Percentiles rank a stretch among this genome's conserved stretches.
Conservation (phyloP, 306 rosid species). For the Malus sieversii region DNA sequence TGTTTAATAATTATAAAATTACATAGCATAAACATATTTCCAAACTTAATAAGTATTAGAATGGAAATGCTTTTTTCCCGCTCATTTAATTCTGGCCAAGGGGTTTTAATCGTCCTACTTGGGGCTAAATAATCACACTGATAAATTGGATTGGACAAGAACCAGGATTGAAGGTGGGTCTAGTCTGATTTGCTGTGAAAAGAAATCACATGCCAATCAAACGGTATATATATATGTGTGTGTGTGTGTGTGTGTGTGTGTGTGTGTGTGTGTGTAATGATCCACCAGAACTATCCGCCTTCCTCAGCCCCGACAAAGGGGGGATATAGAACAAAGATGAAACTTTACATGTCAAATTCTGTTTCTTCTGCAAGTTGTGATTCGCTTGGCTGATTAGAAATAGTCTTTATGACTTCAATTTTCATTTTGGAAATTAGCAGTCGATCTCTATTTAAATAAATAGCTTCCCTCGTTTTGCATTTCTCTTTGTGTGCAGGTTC, state of each 20-base stretch:
- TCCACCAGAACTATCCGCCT: not conserved
- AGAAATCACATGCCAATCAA: not conserved
- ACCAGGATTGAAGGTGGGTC: not conserved
- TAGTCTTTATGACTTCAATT: not conserved
- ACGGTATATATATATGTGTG: not conserved
- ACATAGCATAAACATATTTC: not conserved
- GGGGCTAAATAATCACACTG: not conserved
- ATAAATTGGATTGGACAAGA: not conserved
- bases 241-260: no score
- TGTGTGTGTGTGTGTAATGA: not conserved
- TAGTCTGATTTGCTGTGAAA: not conserved
- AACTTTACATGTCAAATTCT: not conserved
- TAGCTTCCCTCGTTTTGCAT: not conserved
- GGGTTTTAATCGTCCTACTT: not conserved
- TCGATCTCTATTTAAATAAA: not conserved
- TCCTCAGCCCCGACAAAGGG: not conserved
- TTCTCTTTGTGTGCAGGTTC: slow-evolving; percentile 54
- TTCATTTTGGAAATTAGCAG: not conserved
- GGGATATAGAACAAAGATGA: not conserved
- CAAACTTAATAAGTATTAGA: not conserved
- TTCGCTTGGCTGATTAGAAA: not conserved
- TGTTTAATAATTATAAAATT: not conserved
- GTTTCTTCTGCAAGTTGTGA: slow-evolving; percentile 5
- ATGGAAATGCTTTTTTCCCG: not conserved
- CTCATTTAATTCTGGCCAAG: not conserved